Evolutionary conservation across 192 early-diverging fungal species (phyloP).

Genomic region (Ambispora gerdemannii): DNA sequence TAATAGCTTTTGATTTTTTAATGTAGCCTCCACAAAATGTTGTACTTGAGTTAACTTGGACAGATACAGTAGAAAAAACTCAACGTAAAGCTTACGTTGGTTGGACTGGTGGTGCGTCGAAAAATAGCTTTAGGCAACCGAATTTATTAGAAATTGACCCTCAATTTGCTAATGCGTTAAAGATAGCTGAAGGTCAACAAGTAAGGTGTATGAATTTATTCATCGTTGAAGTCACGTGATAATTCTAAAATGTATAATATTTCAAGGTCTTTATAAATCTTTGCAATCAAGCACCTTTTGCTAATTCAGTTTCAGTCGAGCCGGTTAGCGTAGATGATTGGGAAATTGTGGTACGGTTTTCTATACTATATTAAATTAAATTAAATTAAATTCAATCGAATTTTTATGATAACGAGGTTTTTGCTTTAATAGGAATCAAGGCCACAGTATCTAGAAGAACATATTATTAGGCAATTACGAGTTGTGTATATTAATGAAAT

Average conservation of each 20-base stretch:
- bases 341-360: conserved; percentile 68
- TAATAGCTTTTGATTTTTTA: background rate
- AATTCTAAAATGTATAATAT: conserved; percentile 8
- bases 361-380: too few species aligned
- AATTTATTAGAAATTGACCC: conserved; percentile 71
- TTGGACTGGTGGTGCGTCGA: conserved; percentile 55
- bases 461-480: conserved; percentile 65
- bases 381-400: background rate
- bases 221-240: background rate
- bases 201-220: conserved; percentile 31
- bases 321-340: conserved; percentile 72
- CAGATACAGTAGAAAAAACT: conserved; percentile 35
- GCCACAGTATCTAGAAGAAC: conserved; percentile 69
- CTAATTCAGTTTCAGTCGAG: conserved; percentile 63
- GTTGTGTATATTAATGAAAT: conserved; percentile 64
- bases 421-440: conserved; percentile 23
- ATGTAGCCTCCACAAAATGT: conserved; percentile 56
- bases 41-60: conserved; percentile 54
- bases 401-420: background rate
- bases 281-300: conserved; percentile 51
- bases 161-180: conserved; percentile 61
- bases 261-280: conserved; percentile 57
- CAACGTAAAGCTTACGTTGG: conserved; percentile 56
- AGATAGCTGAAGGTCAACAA: conserved; percentile 59
- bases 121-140: background rate